Evolutionary conservation across 352 stramenopile genomes (phyloP).

Genomic region (Salisapilia sapeloensis): DNA sequence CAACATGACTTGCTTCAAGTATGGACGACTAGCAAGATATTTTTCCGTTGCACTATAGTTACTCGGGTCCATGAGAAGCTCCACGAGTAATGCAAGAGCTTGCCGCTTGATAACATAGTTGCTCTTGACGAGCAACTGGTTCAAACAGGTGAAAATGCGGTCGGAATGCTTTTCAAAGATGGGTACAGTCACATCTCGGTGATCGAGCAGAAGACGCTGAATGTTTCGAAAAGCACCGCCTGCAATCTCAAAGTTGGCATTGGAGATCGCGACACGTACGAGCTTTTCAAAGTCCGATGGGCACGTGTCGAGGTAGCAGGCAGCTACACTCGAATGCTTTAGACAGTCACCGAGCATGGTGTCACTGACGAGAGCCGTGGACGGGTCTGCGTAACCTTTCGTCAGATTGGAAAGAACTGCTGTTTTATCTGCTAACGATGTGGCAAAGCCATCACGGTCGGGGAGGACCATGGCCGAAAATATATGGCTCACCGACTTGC

Average conservation of each 20-base stretch:
- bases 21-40: conserved; percentile 47
- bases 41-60: conserved; percentile 69
- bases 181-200: conserved; percentile 34
- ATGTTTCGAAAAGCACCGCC: conserved; percentile 74
- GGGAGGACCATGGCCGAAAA: conserved; percentile 65
- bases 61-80: conserved; percentile 51
- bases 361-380: conserved; percentile 55
- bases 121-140: conserved; percentile 29
- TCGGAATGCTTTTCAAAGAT: conserved; percentile 39
- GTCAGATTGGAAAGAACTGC: conserved; percentile 61
- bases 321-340: conserved; percentile 33
- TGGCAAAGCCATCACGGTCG: conserved; percentile 40
- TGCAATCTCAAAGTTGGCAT: conserved; percentile 72
- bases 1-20: conserved; percentile 63
- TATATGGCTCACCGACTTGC: conserved; percentile 64
- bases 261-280: conserved; percentile 53
- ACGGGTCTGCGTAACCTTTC: conserved; percentile 55
- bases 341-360: conserved; percentile 73
- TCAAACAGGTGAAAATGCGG: conserved; percentile 48
- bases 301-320: conserved; percentile 44
- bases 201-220: conserved; percentile 36
- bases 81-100: conserved; percentile 46
- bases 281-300: conserved; percentile 43
- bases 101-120: conserved; percentile 70
- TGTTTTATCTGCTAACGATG: conserved; percentile 32